A percentile compares a stretch with the other conserved stretches of the same genome.
phyloP scores from a whole-genome alignment of 768 basidiomycete genomes.

The Galerina marginata region DNA sequence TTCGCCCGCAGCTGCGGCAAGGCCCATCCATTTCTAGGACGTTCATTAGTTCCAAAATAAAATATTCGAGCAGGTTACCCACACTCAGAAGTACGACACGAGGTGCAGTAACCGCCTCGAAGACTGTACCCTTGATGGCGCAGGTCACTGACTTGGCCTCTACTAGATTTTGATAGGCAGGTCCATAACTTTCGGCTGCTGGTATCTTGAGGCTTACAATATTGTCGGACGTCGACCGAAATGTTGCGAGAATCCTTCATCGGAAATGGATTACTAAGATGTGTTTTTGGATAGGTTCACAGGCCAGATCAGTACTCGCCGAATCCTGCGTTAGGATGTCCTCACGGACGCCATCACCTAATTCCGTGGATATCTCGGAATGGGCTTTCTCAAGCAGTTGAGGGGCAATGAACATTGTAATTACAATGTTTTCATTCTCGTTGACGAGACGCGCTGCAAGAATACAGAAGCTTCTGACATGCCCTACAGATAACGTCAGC shows the following conservation, averaged over 20 bases:
- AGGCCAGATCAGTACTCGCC: neutral
- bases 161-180: neutral
- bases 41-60: neutral
- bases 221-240: neutral
- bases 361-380: slow-evolving; percentile 1
- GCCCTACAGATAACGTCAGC: neutral
- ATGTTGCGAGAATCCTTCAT: slow-evolving; percentile 7
- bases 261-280: neutral
- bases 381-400: slow-evolving; percentile 7
- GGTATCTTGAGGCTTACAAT: neutral
- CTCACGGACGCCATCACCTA: neutral
- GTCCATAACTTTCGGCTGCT: neutral
- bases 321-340: neutral
- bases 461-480: slow-evolving; percentile 4
- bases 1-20: slow-evolving; percentile 7
- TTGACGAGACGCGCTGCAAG: slow-evolving; percentile 10
- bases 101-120: slow-evolving; percentile 10
- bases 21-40: neutral
- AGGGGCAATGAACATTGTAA: slow-evolving; percentile 6
- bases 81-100: slow-evolving; percentile 6
- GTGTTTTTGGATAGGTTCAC: neutral
- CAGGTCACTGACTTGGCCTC: slow-evolving; percentile 7
- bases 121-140: slow-evolving; percentile 10
- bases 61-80: neutral
- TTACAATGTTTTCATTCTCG: slow-evolving; percentile 1